Evolutionary conservation across 2,329 filamentous ascomycete genomes (phyloP), one percentile per base, ranked within the genome.

Genomic region (Colletotrichum caudatum): DNA sequence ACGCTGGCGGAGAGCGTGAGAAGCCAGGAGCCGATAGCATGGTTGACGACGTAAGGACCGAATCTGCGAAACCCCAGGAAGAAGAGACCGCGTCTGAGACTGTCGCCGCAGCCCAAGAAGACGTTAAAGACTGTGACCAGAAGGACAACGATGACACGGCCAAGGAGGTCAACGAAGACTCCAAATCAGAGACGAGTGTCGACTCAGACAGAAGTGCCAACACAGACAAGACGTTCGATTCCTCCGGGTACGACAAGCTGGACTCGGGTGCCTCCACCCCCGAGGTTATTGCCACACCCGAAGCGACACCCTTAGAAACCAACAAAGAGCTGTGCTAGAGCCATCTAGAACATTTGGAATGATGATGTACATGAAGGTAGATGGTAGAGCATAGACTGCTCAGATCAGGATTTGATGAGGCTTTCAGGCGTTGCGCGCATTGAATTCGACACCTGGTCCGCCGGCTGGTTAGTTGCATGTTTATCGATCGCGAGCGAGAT

Each of bases 1-100:
- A 89, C 64, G 87, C 87, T 0, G 85, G 84, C 2, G 87, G 87
- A 14, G 81, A 82, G 69, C 82, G 84, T 57, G 80, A 74, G 58
- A 66, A 57, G 33, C 37, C 59, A 0, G 63, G 77, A 69, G 74
- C 76, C 61, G 74, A 77, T n/a, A 78, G 76, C 26, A 78, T 76
- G 9, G 71, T 11, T 1, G 37, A 64, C 6, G 48, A 66, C 6
- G 4, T 9, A 8, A 61, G 63, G 14, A 11, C 20, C 12, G 54
- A 62, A 8, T 23, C 20, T 37, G 16, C 23, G 1, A 48, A 51
- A 20, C 48, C 23, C 23, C 56, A 37, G 23, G 61, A 61, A 33
- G 61, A 61, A 8, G 20, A 56, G 46, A 48, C 39, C 41, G 33
- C 26, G n/a, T 37, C 59, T 12, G 51, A 69, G 3, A 29, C 39